Evolutionary conservation across 106 monocot genomes (phyloP).

Genomic region (Dactylorhiza incarnata): DNA sequence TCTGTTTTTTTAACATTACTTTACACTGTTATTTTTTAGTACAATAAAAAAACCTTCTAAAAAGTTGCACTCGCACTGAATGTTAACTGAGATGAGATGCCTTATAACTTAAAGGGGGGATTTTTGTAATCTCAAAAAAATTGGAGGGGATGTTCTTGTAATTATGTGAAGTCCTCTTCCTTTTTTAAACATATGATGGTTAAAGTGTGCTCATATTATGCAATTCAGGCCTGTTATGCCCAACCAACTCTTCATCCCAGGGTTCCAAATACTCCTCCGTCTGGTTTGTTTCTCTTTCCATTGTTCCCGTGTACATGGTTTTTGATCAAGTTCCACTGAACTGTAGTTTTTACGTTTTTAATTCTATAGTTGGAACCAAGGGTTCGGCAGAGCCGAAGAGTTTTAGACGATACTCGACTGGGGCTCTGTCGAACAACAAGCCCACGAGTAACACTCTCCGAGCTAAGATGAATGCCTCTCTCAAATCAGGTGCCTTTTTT

Average conservation of each 20-base stretch:
- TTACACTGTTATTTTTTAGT: too few species aligned
- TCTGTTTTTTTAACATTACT: too few species aligned
- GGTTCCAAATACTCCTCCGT: conserved; percentile 35
- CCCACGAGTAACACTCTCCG: conserved; percentile 30
- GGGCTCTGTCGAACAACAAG: conserved; percentile 25
- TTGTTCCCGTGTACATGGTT: not conserved
- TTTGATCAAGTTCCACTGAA: not conserved
- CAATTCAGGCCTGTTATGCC: conserved; percentile 32
- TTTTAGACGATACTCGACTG: conserved; percentile 48
- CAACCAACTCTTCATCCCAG: conserved; percentile 42
- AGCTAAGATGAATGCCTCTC: conserved; percentile 25
- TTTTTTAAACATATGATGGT: not conserved
- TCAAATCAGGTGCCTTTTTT: conserved; percentile 25
- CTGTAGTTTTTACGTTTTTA: not conserved
- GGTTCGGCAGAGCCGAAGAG: conserved; percentile 20
- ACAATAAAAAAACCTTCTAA: not conserved
- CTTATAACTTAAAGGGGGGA: too few species aligned
- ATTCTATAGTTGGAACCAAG: conserved; percentile 27
- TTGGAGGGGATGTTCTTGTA: too few species aligned
- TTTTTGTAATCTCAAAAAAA: too few species aligned
- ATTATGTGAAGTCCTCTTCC: too few species aligned
- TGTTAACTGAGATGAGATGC: too few species aligned
- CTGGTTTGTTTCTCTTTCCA: conserved; percentile 28
- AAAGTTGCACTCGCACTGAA: too few species aligned
- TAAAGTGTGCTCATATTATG: not conserved